Conservation (phyloP, 371 early-diverging fungal species). For the Coemansia sp. region DNA sequence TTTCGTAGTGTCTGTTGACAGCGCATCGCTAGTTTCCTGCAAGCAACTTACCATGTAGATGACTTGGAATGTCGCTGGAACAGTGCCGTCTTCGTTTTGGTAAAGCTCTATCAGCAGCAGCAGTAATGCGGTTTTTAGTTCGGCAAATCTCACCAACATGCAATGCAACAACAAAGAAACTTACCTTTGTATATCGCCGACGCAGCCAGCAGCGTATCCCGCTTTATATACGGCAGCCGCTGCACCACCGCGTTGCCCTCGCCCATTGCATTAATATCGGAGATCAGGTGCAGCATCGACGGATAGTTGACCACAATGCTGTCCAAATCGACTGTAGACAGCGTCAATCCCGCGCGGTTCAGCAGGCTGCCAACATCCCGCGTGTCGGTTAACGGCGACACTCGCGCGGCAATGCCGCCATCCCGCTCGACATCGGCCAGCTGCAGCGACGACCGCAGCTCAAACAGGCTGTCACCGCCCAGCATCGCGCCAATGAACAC, state of each 20-base stretch:
- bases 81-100: constrained; percentile 83
- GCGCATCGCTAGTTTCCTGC: no score
- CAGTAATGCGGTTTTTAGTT: not conserved
- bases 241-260: constrained; percentile 90
- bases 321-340: constrained; percentile 94
- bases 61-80: constrained; percentile 95
- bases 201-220: constrained; percentile 85
- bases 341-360: constrained; percentile 78
- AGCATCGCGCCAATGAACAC: constrained; percentile 90
- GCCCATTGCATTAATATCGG: constrained; percentile 91
- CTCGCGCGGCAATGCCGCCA: constrained; percentile 87
- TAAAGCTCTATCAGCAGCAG: constrained; percentile 64
- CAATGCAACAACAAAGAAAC: constrained; percentile 1
- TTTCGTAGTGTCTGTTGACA: no score
- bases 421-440: constrained; percentile 89
- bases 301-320: constrained; percentile 92
- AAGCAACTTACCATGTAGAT: constrained; percentile 64
- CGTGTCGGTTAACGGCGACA: constrained; percentile 90
- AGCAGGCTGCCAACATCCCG: constrained; percentile 81
- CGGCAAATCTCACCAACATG: not conserved
- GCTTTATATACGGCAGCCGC: constrained; percentile 63
- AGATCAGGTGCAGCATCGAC: constrained; percentile 85
- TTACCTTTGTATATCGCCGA: constrained; percentile 84
- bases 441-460: constrained; percentile 85
- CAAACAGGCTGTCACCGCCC: constrained; percentile 94